A percentile compares a stretch with the other conserved stretches of the same genome.
phyloP scores from a whole-genome alignment of 2,329 filamentous ascomycete species.

The Sporothrix curviconia region DNA sequence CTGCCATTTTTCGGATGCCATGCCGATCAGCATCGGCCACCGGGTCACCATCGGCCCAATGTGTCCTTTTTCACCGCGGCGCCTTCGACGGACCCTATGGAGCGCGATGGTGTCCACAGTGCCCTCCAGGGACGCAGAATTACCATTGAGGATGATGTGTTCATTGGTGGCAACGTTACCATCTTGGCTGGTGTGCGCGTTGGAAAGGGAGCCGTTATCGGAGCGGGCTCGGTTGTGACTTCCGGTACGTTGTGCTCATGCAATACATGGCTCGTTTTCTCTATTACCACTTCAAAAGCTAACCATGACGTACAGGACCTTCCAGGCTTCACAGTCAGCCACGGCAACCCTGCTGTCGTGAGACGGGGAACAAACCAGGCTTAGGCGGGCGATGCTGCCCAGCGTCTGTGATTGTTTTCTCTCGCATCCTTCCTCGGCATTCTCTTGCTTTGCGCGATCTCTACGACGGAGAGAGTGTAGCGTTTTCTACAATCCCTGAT shows the following conservation, averaged over 20 bases:
- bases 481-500: too few species aligned
- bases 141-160: slow-evolving; percentile 77
- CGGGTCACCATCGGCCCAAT: slow-evolving; percentile 69
- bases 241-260: slow-evolving; percentile 43
- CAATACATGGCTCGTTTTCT: too few species aligned
- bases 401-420: neutral
- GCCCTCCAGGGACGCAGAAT: slow-evolving; percentile 65
- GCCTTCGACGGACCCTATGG: slow-evolving; percentile 64
- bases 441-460: neutral
- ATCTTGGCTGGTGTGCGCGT: slow-evolving; percentile 76
- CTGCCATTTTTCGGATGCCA: slow-evolving; percentile 83
- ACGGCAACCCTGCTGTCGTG: slow-evolving; percentile 21
- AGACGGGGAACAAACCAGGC: slow-evolving; percentile 17
- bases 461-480: neutral
- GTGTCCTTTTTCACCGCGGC: slow-evolving; percentile 79
- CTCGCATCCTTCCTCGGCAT: too few species aligned
- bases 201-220: slow-evolving; percentile 71
- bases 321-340: slow-evolving; percentile 19
- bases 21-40: slow-evolving; percentile 72
- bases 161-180: slow-evolving; percentile 69
- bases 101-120: slow-evolving; percentile 66
- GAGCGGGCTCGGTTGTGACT: slow-evolving; percentile 78
- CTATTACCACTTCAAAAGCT: too few species aligned
- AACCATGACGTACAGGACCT: too few species aligned
- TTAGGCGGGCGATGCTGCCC: neutral